Base-by-base conservation (phyloP, 352 stramenopile species). In the Phytophthora citricola region DNA sequence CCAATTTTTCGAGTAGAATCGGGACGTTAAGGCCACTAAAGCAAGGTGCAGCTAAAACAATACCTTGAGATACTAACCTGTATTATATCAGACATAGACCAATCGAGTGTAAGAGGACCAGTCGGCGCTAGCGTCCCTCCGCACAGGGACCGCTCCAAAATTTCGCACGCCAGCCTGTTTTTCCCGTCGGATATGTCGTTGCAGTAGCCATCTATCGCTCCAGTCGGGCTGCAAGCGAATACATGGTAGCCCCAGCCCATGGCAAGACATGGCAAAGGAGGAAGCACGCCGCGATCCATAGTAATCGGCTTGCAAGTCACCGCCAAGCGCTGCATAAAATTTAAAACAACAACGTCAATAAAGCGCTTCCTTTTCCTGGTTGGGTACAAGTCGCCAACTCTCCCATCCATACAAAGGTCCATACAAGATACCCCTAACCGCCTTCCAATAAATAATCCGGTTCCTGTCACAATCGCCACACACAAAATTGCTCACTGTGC, bases 121-220 rank as follows among this genome's bases (percentile, higher is more conserved):
- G 20, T 7, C 17, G 9, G 20, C 24, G 22, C 32, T 20, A 58
- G 7, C 7, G n/a, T 55, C 59, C 60, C 41, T 57, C 14, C 2
- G 36, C 26, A 34, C 36, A 63, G 8, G 2, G 60, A 69, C 63
- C 41, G 26, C 48, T 71, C 53, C 56, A 59, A 71, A 59, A 15
- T 62, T 67, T 71, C 48, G 49, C 63, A 67, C 56, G 63, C 48
- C 63, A 71, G 40, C 20, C 41, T 66, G 56, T 71, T 71, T 52
- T 70, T 63, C 58, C 36, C 20, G 34, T 5, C 9, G 8, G 47
- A 53, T 58, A 41, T 44, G 52, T 5, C 14, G 29, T 50, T 63
- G 15, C 11, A 31, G 44, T 49, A 26, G 43, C 20, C 41, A 45
- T 47, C 31, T 24, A 29, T 64, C 32, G 17, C 40, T 8, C 20